Percentiles rank a stretch among this genome's conserved stretches.
phyloP scores from a whole-genome alignment of 352 stramenopile genomes.

The Globisporangium rhizosaccharum region DNA sequence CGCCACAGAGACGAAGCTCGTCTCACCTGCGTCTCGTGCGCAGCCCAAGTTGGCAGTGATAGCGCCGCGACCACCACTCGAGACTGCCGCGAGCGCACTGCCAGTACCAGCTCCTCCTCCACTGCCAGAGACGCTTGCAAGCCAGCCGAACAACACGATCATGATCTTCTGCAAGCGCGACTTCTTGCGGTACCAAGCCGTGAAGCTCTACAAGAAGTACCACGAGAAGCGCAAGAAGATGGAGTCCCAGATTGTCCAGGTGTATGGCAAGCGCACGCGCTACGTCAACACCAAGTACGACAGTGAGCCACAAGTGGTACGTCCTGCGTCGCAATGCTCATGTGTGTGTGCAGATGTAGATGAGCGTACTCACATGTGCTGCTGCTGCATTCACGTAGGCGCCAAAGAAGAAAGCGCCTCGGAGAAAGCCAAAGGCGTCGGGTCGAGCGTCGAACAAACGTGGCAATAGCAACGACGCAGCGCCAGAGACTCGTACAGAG shows the following conservation, averaged over 20 bases:
- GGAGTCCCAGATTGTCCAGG: slow-evolving; percentile 36
- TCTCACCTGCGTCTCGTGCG: too few relatives aligned
- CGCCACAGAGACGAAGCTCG: too few relatives aligned
- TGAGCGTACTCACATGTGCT: neutral
- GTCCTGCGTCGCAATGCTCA: neutral
- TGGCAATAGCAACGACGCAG: neutral
- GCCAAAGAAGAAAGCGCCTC: neutral
- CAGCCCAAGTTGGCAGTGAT: neutral
- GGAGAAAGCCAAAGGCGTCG: neutral
- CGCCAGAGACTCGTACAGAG: too few relatives aligned
- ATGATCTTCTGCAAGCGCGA: slow-evolving; percentile 81
- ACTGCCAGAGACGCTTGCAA: neutral
- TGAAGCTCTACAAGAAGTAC: slow-evolving; percentile 67
- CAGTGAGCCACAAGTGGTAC: neutral
- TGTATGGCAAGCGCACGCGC: slow-evolving; percentile 47
- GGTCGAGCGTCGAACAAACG: neutral
- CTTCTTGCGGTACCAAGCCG: slow-evolving; percentile 72
- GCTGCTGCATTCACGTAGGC: neutral
- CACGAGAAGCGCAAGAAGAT: slow-evolving; percentile 55
- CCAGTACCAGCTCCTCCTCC: neutral
- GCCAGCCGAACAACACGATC: slow-evolving; percentile 42
- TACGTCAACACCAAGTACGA: slow-evolving; percentile 31
- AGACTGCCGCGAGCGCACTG: neutral
- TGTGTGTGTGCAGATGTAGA: neutral
- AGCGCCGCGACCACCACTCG: neutral